Percentiles rank a stretch among this genome's conserved stretches.
Conservation (phyloP, 352 stramenopile genomes). For the Globisporangium ultimum region DNA sequence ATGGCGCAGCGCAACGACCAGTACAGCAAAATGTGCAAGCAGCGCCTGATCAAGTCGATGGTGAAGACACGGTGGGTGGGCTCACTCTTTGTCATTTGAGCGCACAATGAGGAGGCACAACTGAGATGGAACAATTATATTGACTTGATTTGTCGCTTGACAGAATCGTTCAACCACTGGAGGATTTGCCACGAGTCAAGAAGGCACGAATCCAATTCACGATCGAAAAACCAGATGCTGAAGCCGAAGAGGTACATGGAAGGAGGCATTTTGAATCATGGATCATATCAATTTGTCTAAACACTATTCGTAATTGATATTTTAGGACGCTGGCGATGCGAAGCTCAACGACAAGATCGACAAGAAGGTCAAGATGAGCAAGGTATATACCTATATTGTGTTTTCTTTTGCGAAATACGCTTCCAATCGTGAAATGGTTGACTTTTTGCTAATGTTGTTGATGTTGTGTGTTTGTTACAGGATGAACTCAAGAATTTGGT, state of each 20-base stretch:
- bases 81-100: neutral
- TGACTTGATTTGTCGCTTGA: neutral
- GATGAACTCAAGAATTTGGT: constrained; percentile 87
- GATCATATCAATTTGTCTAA: neutral
- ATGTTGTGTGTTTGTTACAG: constrained; percentile 17
- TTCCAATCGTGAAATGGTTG: neutral
- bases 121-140: neutral
- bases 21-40: constrained; percentile 84
- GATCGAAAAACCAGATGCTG: constrained; percentile 70
- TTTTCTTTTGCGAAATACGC: neutral
- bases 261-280: too few relatives aligned
- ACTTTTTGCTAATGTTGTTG: constrained; percentile 2
- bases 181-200: constrained; percentile 75
- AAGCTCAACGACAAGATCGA: constrained; percentile 67
- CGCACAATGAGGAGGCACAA: too few relatives aligned
- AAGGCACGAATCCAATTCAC: constrained; percentile 81
- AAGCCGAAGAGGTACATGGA: constrained; percentile 57
- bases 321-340: constrained; percentile 41
- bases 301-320: constrained; percentile 2
- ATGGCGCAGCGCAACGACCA: constrained; percentile 82
- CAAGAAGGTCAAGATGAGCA: constrained; percentile 91
- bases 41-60: constrained; percentile 86
- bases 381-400: constrained; percentile 26
- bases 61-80: constrained; percentile 59
- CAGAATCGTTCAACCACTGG: constrained; percentile 72